Base-by-base conservation (phyloP, 148 eudicot genomes). In the Rheum nobile region DNA sequence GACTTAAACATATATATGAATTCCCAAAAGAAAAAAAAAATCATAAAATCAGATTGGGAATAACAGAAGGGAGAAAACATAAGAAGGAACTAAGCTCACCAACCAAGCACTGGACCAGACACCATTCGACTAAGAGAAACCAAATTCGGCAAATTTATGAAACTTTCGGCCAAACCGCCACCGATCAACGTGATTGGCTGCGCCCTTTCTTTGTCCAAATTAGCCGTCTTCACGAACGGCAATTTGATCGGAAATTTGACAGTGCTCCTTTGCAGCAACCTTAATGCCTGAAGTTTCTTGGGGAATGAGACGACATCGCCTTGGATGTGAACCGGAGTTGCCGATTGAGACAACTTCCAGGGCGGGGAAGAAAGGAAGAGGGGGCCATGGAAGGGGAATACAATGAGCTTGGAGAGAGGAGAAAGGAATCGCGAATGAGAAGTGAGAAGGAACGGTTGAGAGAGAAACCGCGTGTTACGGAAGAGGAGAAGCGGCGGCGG, bases 51-150 rank as follows among this genome's bases (percentile, higher is more conserved):
- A n/a, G n/a, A n/a, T n/a, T n/a, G n/a, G n/a, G n/a, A n/a, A n/a
- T n/a, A 31, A 61, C 61, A 81, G 3, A 57, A 44, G 14, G 71
- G 16, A 4, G 69, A 8, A 47, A 46, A 42, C 1, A 35, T 35
- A 72, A 71, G 16, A 4, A 7, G 41, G 57, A 28, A 14, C 24
- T 1, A 74, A 34, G 14, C 82, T 72, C 76, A 95, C 99, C 99
- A 95, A 79, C 94, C 99, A 41, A 95, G 83, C 41, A 95, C 55
- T 0, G 99, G 97, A 24, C 98, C 98, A 22, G 96, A 90, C 26
- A 86, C 59, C 87, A 92, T 43, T 11, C 98, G 82, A 44, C 85
- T 75, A 69, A 90, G 71, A 12, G 98, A 92, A 29, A 92, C 80
- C 61, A 88, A 85, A 82, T 92, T 92, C 2, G 98, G 98, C 80